Percentiles rank a stretch among this genome's conserved stretches.
Conservation (phyloP, 768 basidiomycete genomes). For the Pisolithus albus region DNA sequence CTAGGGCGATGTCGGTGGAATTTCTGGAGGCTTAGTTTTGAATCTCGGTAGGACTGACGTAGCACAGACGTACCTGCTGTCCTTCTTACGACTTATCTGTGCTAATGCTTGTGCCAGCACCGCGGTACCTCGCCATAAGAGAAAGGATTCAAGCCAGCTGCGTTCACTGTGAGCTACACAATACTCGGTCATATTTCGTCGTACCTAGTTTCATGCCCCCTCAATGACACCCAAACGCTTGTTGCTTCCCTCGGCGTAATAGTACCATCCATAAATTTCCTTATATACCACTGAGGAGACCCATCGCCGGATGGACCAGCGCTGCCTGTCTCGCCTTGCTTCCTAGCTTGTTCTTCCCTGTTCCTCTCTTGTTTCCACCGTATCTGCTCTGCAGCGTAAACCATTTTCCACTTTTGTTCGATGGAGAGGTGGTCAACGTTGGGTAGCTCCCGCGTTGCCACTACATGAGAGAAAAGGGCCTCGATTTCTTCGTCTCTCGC, state of each 20-base stretch:
- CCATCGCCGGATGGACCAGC: constrained; percentile 49
- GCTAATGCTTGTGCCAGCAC: constrained; percentile 75
- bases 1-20: constrained; percentile 58
- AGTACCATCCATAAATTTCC: constrained; percentile 81
- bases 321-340: constrained; percentile 54
- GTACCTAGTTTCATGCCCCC: constrained; percentile 77
- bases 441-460: constrained; percentile 58
- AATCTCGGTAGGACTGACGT: not conserved
- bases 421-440: constrained; percentile 52
- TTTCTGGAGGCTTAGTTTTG: constrained; percentile 9
- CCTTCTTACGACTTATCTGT: constrained; percentile 66
- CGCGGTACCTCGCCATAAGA: constrained; percentile 72
- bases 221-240: constrained; percentile 66
- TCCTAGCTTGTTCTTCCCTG: constrained; percentile 55
- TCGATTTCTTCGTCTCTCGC: constrained; percentile 73
- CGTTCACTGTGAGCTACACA: constrained; percentile 13
- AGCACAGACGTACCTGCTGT: constrained; percentile 44
- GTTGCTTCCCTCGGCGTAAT: constrained; percentile 77
- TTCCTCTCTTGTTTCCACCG: constrained; percentile 70
- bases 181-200: constrained; percentile 15
- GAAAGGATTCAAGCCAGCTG: constrained; percentile 79
- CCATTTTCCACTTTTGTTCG: constrained; percentile 90
- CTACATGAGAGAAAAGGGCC: constrained; percentile 70
- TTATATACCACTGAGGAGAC: constrained; percentile 89
- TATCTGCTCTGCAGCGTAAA: constrained; percentile 74